Evolutionary conservation across 345 rosid genomes (phyloP), one percentile per base, ranked within the genome.

Genomic region (Citrus australasica): DNA sequence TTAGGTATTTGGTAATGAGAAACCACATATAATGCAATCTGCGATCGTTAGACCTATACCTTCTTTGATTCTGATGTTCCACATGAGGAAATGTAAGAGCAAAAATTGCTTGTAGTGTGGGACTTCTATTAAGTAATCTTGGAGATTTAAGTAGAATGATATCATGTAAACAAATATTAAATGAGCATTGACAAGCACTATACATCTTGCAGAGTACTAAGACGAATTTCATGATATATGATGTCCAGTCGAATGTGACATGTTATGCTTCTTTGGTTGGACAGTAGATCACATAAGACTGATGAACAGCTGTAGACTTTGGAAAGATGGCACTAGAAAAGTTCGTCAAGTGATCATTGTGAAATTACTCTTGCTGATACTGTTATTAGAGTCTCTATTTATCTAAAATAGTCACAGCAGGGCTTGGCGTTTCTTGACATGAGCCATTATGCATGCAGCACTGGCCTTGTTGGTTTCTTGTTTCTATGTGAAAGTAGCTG

Each of bases 401-500:
- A 58, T 70, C 33, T 61, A 70, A 78, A 64, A 35, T 62, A 19
- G 66, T 58, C 32, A 40, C 66, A 9, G 38, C 40, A 53, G 76
- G 76, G 59, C 28, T n/a, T 24, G 14, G 48, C 48, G 17, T 51
- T 51, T 16, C 56, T 16, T 16, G 56, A 51, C 17, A 19, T 51
- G 56, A 51, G 56, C 56, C 56, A 51, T 51, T 51, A 51, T 16
- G 56, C 38, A 74, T 60, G 67, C 76, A 58, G 35, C 19, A n/a
- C 27, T 56, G 76, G 60, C 67, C 35, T 61, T 68, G 67, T 67
- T 75, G 64, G 19, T 9, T 40, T 75, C 51, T 67, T 78, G 66
- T 62, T 28, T 70, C 53, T 40, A 35, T 74, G 69, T 74, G 65
- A 7, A 67, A 80, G 67, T 58, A 40, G 81, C 40, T 58, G 58